Base-by-base conservation (phyloP, 2,329 filamentous ascomycete species). In the Chaetomiaceae sp. region DNA sequence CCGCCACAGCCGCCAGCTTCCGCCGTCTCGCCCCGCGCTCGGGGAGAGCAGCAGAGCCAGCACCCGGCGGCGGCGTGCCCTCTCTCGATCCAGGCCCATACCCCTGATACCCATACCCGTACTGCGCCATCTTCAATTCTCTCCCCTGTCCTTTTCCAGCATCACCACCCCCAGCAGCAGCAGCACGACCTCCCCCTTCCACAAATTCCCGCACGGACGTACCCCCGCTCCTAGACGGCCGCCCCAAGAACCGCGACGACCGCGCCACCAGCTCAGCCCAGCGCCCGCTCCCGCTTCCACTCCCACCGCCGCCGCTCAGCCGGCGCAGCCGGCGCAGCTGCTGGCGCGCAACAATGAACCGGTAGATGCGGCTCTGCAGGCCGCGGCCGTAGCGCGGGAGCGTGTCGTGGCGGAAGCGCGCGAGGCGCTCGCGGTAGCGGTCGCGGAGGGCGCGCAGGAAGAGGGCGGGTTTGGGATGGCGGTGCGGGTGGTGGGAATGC, bases 321-420 rank as follows among this genome's bases (percentile, higher is more conserved):
- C 22, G 9, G 22, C 22, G 22, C 22, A 6, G 22, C 22, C 22
- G 22, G 6, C 22, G 22, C 6, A 5, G 22, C 22, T 24, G 22
- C 22, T 24, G 83, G 41, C 78, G 77, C 56, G 74, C 72, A 52
- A 90, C 69, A 47, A 94, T 73, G 53, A 83, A 86, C 37, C 75
- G 76, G 62, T 93, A 94, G 54, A 95, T 80, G 46, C 81, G 79
- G 30, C 83, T 83, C 66, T 95, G 88, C 8, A 87, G 68, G 43
- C 76, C 73, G 61, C 83, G 79, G 59, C 84, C 86, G 58, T 87
- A 75, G 41, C 74, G 70, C 11, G 88, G 86, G 19, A 95, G 66
- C 5, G 79, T 86, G 57, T 89, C 80, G 74, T 88, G 78, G 52
- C 81, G 86, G 63, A 95, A 81, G 55, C 75, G 71, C 57, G 83